Conservation (phyloP, 768 basidiomycete genomes). For the Rhodosporidiobolus sp. region DNA sequence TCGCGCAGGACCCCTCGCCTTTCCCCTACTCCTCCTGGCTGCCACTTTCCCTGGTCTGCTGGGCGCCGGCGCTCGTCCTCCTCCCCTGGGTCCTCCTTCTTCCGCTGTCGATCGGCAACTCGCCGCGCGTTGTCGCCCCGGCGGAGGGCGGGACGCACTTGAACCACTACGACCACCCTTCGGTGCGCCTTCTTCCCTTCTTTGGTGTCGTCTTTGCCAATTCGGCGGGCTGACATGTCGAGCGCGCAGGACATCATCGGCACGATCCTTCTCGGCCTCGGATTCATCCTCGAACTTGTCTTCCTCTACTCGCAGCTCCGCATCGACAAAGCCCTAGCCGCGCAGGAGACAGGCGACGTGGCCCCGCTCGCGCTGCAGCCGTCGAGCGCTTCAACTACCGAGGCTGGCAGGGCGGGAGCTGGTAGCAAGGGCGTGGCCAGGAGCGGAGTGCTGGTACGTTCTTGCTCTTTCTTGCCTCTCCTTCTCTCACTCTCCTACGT, state of each 20-base stretch:
- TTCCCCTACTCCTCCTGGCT: neutral
- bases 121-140: neutral
- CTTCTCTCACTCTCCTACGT: too few species aligned
- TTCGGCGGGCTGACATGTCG: neutral
- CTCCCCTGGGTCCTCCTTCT: neutral
- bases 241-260: neutral
- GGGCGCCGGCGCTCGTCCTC: neutral
- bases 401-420: neutral
- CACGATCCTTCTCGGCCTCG: neutral
- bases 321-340: neutral
- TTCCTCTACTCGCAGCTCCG: too few species aligned
- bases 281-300: neutral
- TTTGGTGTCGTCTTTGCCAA: too few species aligned
- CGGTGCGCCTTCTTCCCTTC: neutral
- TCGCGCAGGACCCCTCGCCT: neutral
- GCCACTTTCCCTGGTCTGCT: neutral
- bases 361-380: neutral
- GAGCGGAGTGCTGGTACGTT: too few species aligned
- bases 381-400: neutral
- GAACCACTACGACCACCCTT: neutral
- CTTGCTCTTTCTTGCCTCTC: neutral
- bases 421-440: too few species aligned
- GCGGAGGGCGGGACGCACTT: neutral
- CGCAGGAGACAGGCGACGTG: too few species aligned
- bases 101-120: neutral